Percentiles rank a stretch among this genome's conserved stretches.
Conservation (phyloP, 2,329 filamentous ascomycete species). For the Pseudogymnoascus verrucosus region DNA sequence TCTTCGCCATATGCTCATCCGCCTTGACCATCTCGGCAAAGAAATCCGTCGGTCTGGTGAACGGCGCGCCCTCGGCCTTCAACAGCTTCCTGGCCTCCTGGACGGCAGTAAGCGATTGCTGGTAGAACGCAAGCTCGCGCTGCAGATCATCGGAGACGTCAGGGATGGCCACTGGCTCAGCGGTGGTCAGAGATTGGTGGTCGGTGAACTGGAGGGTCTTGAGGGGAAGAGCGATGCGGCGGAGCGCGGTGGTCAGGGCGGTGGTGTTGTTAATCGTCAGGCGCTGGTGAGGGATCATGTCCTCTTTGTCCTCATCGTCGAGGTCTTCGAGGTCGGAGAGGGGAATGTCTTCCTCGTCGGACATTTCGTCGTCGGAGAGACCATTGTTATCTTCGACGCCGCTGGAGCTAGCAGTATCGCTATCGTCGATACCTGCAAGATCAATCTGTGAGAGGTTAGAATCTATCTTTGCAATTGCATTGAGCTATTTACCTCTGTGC, state of each 20-base stretch:
- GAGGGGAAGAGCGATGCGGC: slow-evolving; percentile 67
- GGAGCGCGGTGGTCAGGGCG: slow-evolving; percentile 71
- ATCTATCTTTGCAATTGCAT: slow-evolving; percentile 8
- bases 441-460: slow-evolving; percentile 36
- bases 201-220: slow-evolving; percentile 68
- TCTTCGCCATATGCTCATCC: slow-evolving; percentile 96
- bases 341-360: slow-evolving; percentile 78
- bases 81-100: slow-evolving; percentile 65
- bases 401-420: slow-evolving; percentile 54
- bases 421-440: slow-evolving; percentile 49
- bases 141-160: slow-evolving; percentile 88
- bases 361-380: slow-evolving; percentile 41
- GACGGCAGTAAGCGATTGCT: slow-evolving; percentile 75
- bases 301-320: slow-evolving; percentile 72
- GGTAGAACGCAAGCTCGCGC: slow-evolving; percentile 89
- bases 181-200: slow-evolving; percentile 69
- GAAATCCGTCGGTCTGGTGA: slow-evolving; percentile 86
- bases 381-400: slow-evolving; percentile 42
- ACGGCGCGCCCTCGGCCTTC: slow-evolving; percentile 73
- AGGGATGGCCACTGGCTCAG: slow-evolving; percentile 61
- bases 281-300: slow-evolving; percentile 81
- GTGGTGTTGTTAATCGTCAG: slow-evolving; percentile 96
- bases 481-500: slow-evolving; percentile 28
- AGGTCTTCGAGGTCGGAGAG: slow-evolving; percentile 78
- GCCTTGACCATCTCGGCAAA: slow-evolving; percentile 99